Percentiles rank a stretch among this genome's conserved stretches.
phyloP scores from a whole-genome alignment of 1,284 basidiomycete genomes.

The Ceratorhiza oryzae-sativae region DNA sequence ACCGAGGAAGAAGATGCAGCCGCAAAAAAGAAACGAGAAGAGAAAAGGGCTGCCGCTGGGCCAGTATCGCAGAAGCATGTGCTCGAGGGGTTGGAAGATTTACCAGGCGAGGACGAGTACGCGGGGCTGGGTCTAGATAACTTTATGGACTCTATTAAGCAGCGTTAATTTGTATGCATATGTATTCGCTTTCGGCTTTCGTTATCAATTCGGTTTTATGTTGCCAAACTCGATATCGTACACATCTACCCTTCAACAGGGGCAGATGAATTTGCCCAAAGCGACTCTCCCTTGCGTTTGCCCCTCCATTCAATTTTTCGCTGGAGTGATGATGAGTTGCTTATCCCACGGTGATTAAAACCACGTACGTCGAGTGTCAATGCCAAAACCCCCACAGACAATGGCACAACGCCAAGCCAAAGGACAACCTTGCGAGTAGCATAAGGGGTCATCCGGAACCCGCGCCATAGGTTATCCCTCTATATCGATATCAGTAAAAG shows the following conservation, averaged over 20 bases:
- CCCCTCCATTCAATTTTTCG: slow-evolving; percentile 40
- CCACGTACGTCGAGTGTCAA: slow-evolving; percentile 38
- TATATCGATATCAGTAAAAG: background rate
- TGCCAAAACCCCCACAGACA: slow-evolving; percentile 32
- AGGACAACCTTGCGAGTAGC: slow-evolving; percentile 39
- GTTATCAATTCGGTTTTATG: slow-evolving; percentile 9
- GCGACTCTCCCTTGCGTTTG: slow-evolving; percentile 42
- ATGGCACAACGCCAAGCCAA: slow-evolving; percentile 38
- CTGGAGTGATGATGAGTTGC: slow-evolving; percentile 5
- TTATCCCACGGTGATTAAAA: background rate
- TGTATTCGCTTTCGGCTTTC: slow-evolving; percentile 32
- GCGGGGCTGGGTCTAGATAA: slow-evolving; percentile 81
- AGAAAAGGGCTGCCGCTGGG: slow-evolving; percentile 61
- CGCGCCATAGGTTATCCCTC: slow-evolving; percentile 41
- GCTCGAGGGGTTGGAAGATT: slow-evolving; percentile 84
- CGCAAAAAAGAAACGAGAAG: slow-evolving; percentile 64
- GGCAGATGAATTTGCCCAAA: slow-evolving; percentile 21
- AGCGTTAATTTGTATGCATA: slow-evolving; percentile 40
- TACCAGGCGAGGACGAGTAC: slow-evolving; percentile 91
- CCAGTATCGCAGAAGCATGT: slow-evolving; percentile 77
- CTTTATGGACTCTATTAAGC: slow-evolving; percentile 72
- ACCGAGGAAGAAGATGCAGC: slow-evolving; percentile 72
- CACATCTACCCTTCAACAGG: slow-evolving; percentile 10
- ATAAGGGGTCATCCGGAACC: slow-evolving; percentile 41
- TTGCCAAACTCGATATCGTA: background rate